Evolutionary conservation across 306 rosid species (phyloP).

Genomic region (Inga leiocalycina): DNA sequence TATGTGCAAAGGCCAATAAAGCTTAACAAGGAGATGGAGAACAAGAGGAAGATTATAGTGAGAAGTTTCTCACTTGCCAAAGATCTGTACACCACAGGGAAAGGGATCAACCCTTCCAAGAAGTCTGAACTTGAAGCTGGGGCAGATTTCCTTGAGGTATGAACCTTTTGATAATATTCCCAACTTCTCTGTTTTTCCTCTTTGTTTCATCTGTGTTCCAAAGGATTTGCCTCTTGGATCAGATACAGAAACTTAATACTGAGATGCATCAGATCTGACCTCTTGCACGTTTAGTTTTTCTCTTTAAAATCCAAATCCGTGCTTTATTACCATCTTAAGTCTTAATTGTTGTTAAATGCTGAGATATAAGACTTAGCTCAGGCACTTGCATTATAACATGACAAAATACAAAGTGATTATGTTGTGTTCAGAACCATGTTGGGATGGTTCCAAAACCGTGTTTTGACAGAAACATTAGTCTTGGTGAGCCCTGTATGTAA

Average conservation of each 20-base stretch:
- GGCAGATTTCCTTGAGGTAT: slow-evolving; percentile 84
- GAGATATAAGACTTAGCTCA: neutral
- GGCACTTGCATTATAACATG: neutral
- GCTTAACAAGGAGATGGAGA: slow-evolving; percentile 74
- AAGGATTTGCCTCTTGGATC: neutral
- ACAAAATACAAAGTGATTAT: neutral
- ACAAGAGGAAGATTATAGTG: slow-evolving; percentile 55
- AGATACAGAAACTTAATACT: neutral
- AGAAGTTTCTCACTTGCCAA: slow-evolving; percentile 84
- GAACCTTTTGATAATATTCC: neutral
- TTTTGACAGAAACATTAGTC: neutral
- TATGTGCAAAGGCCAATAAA: slow-evolving; percentile 46
- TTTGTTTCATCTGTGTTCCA: neutral
- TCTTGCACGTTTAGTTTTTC: neutral
- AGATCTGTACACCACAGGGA: slow-evolving; percentile 58
- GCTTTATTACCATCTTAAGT: neutral
- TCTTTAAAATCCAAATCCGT: neutral
- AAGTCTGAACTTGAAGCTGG: slow-evolving; percentile 83
- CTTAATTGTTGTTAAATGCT: neutral
- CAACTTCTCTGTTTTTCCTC: neutral
- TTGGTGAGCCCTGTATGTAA: neutral
- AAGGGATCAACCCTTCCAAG: slow-evolving; percentile 39
- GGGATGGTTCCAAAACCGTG: neutral
- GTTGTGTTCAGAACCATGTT: too few relatives aligned
- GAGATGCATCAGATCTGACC: neutral